A percentile compares a stretch with the other conserved stretches of the same genome.
These are phyloP conservation scores for Ophiostoma perfectum DNA, from an alignment of 2,329 filamentous ascomycete genomes.

Conservation along the genomic window DNA sequence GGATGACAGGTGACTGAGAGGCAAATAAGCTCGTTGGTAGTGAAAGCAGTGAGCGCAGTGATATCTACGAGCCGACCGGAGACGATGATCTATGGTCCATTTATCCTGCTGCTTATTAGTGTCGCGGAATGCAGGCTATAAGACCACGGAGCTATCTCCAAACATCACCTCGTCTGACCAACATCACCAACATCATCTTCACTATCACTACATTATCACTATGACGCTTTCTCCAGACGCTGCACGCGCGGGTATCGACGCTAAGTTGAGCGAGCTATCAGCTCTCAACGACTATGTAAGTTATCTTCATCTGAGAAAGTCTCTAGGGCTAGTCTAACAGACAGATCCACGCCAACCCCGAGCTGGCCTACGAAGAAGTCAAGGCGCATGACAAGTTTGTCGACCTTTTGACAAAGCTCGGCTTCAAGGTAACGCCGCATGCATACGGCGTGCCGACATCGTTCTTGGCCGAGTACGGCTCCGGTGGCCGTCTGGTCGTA, in stretches of 20 bases:
- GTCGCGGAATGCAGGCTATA: background rate
- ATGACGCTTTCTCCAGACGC: constrained; percentile 14
- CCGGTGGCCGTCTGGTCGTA: constrained; percentile 24
- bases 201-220: background rate
- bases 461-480: constrained; percentile 38
- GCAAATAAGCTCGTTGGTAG: background rate
- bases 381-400: constrained; percentile 47
- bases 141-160: background rate
- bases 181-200: background rate
- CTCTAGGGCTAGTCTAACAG: background rate
- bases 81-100: background rate
- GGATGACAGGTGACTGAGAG: background rate
- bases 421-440: constrained; percentile 42
- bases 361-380: constrained; percentile 46
- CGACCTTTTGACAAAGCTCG: constrained; percentile 39
- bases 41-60: background rate
- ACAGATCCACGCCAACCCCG: constrained; percentile 40
- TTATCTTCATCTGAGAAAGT: background rate
- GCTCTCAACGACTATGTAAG: constrained; percentile 16
- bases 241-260: constrained; percentile 14
- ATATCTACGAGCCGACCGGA: background rate
- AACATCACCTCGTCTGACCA: background rate
- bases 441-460: constrained; percentile 48
- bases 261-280: constrained; percentile 16
- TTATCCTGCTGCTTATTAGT: background rate